Evolutionary conservation across 2,329 filamentous ascomycete genomes (phyloP), one percentile per base, ranked within the genome.

Genomic region (Diaporthe sp.): DNA sequence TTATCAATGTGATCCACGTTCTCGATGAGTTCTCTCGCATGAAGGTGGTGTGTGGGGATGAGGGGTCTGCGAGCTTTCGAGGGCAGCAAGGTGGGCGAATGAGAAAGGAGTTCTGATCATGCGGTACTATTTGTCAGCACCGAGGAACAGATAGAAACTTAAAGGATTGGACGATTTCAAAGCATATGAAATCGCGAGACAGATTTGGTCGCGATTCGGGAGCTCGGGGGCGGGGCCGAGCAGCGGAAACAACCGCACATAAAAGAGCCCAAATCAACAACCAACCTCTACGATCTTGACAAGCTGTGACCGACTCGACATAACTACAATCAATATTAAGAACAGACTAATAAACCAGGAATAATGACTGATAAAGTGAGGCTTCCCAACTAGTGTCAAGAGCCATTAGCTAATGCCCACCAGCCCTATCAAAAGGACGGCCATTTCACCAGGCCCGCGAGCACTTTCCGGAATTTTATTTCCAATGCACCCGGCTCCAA

Each of bases 381-480:
- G 4, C n/a, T 30, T 13, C 15, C 27, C 59, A 44, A 5, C 15
- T 1, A 22, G 19, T 13, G 4, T 13, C 12, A 30, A 35, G 13
- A 35, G n/a, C 35, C 51, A 27, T 15, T 15, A 6, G 27, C 51
- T 73, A 58, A 75, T 32, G 27, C n/a, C 22, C 19, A 50, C 25
- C 12, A 70, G 66, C 32, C 32, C 27, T 73, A 73, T 76, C 78
- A 81, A 32, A 78, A 80, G 66, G 86, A 89, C 74, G 89, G 89
- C 15, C 84, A 86, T 17, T 91, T 91, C 78, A 83, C 85, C 3
- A 86, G 89, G 25, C 87, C 87, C 75, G 83, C 85, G 53, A 89
- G 88, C 68, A 80, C 82, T 1, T 93, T 92, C 78, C 88, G 91
- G 13, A 83, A 88, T 76, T 86, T 81, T 73, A 84, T 93, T 68